Base-by-base conservation (phyloP, 495 filamentous ascomycete genomes). In the Stereocaulon alpinum region DNA sequence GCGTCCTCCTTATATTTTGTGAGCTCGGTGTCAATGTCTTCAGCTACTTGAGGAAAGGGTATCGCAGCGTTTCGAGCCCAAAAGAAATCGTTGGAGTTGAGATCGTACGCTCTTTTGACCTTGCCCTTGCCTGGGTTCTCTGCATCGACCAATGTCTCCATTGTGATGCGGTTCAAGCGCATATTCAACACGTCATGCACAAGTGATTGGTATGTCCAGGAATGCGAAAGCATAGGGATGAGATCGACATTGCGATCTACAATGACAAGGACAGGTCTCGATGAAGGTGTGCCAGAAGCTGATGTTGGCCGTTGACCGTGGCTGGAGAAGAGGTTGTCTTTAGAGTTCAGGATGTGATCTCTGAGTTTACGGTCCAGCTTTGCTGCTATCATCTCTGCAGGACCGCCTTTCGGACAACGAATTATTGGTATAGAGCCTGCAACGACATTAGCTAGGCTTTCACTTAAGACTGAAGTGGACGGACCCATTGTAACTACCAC, bases 191-290 rank as follows among this genome's bases (percentile, higher is more conserved):
- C 86, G 72, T 99, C 94, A 63, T 95, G 86, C 34, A 96, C 90
- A 18, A 99, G 79, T 1, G 91, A 95, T 68, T 97, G 93, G 67
- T 99, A 99, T 4, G 91, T 96, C 93, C 93, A 99, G 2, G 91
- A 96, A 72, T 99, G 93, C 24, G 91, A 96, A 1, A 97, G 79
- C 94, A 97, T 97, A n/a, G 94, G 91, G 59, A 95, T 89, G 40
- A 97, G 71, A 71, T 99, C 93, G 24, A 99, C 85, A 62, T 94
- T 97, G 60, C 93, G 86, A 72, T 97, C 93, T 47, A 96, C 84
- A 53, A 96, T 84, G 59, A 96, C 80, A 55, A 96, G 80, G 0
- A 95, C 88, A 0, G 91, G 91, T 32, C 91, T 77, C 22, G 88
- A 85, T 3, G 82, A 81, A 2, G 86, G 79, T 2, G 87, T 83